These are phyloP conservation scores for Fusarium continuum DNA, from an alignment of 2,329 filamentous ascomycete species.

Conservation along the genomic window DNA sequence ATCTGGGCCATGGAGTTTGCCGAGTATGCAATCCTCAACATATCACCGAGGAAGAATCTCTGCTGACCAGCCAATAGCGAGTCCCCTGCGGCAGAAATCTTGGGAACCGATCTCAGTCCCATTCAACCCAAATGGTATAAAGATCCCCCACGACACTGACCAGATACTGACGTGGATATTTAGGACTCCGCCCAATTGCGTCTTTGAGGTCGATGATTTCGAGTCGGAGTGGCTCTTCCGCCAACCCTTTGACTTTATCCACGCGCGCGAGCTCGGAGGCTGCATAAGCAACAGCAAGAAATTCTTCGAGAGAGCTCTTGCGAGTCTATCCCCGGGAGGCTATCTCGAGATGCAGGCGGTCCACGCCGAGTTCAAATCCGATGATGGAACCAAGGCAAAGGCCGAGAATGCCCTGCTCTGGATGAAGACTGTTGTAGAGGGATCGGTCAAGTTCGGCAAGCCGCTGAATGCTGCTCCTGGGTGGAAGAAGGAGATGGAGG, in stretches of 20 bases:
- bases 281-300: neutral
- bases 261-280: constrained; percentile 8
- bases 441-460: constrained; percentile 1
- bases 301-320: neutral
- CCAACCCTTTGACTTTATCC: constrained; percentile 12
- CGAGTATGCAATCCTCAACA: neutral
- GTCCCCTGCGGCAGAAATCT: neutral
- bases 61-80: neutral
- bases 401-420: neutral
- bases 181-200: constrained; percentile 14
- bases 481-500: constrained; percentile 17
- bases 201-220: constrained; percentile 23
- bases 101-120: constrained; percentile 20
- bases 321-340: neutral
- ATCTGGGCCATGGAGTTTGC: constrained; percentile 28
- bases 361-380: neutral
- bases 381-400: neutral
- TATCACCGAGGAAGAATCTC: rapidly evolving
- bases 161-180: neutral
- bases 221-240: constrained; percentile 19
- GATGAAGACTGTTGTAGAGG: constrained; percentile 9
- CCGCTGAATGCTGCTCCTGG: neutral
- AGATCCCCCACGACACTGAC: neutral
- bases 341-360: constrained; percentile 22
- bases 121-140: constrained; percentile 21